Base-by-base conservation (phyloP, 2,329 filamentous ascomycete species). In the Trichoderma sp. region DNA sequence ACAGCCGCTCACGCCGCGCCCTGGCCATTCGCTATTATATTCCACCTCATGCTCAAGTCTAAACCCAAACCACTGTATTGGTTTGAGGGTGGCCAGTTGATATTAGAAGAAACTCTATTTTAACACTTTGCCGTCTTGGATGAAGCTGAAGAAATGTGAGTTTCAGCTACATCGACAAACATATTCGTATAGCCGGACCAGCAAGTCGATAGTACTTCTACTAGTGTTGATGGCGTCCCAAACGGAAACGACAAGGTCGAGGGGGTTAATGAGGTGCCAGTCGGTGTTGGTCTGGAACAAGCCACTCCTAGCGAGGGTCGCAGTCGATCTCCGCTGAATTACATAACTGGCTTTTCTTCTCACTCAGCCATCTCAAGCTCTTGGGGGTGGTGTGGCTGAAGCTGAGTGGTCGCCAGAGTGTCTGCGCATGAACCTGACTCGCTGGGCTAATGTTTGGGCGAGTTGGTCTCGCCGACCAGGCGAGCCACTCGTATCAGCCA, bases 211-310 rank as follows among this genome's bases (percentile, higher is more conserved):
- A 9, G 9, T 53, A 64, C 60, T n/a, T 22, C 27, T 19, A 9
- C n/a, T 65, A 57, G 52, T 25, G 10, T 32, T 22, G 22, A 29
- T 6, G 48, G 15, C 1, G 22, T 29, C 22, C 12, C 22, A 27
- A 19, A 37, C 17, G 22, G 9, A 25, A 19, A n/a, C 22, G 58
- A 48, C n/a, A 17, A 35, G 58, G 17, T 8, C 19, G n/a, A 13
- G 17, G 17, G 12, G 8, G 58, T 15, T 45, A 5, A 12, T 13
- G 32, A 27, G 22, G 34, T 34, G 32, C 37, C 12, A 27, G 39
- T 65, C 63, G 25, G 13, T 57, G 7, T 19, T 13, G 37, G 63
- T 34, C 52, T 65, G 3, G 63, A 65, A 56, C 52, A 65, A 65
- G 63, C 63, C 50, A 48, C 52, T 5, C 15, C 10, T 37, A 22